Percentiles rank a stretch among this genome's conserved stretches.
Evolutionary conservation across 306 rosid species (phyloP).

Genomic region (Hylodesmum podocarpum): DNA sequence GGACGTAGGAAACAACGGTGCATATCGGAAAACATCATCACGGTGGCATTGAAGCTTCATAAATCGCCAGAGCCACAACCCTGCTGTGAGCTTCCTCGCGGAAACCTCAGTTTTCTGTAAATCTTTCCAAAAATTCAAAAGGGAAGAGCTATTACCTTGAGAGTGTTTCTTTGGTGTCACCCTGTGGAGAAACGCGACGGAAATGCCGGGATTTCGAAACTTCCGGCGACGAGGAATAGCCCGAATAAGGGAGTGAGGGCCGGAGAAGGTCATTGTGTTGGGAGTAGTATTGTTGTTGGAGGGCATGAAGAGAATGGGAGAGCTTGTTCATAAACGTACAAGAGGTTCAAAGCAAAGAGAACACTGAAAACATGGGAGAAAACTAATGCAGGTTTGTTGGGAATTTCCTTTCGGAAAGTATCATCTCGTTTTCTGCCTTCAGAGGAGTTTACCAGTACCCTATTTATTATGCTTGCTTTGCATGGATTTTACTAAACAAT

Average conservation of each 20-base stretch:
- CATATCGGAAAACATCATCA: not conserved
- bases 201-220: not conserved
- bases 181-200: not conserved
- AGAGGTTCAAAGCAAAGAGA: too few relatives aligned
- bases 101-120: conserved; percentile 25
- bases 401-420: too few relatives aligned
- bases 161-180: not conserved
- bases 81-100: conserved; percentile 69
- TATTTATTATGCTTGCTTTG: too few relatives aligned
- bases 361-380: too few relatives aligned
- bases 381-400: too few relatives aligned
- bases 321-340: too few relatives aligned
- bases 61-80: conserved; percentile 50
- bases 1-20: not conserved
- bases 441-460: too few relatives aligned
- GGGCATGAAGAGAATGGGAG: too few relatives aligned
- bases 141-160: not conserved
- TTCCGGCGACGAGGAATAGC: conserved; percentile 31
- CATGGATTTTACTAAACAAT: too few relatives aligned
- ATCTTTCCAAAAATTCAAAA: conserved; percentile 13
- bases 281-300: too few relatives aligned
- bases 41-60: conserved; percentile 23
- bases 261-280: conserved; percentile 25
- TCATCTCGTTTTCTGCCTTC: too few relatives aligned
- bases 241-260: conserved; percentile 10